Percentiles rank a stretch among this genome's conserved stretches.
phyloP scores from a whole-genome alignment of 2,329 filamentous ascomycete species.

The Hymenoscyphus infarciens region DNA sequence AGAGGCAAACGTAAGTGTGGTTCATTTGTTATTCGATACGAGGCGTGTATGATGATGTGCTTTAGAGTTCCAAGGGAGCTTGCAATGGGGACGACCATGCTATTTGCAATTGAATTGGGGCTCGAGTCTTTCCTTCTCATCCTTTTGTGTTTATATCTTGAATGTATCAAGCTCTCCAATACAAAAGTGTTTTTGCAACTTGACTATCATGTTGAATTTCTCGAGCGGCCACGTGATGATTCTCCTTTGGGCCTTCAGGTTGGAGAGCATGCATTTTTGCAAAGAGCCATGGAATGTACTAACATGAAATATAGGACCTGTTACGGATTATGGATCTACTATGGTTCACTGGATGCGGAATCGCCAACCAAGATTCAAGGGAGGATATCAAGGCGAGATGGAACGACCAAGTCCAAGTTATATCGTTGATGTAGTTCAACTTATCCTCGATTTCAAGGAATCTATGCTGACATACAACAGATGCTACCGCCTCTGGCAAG shows the following conservation, averaged over 20 bases:
- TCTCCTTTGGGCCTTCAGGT: neutral
- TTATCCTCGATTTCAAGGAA: neutral
- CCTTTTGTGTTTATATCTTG: neutral
- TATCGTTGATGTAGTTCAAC: slow-evolving; percentile 67
- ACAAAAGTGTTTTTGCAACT: slow-evolving; percentile 1
- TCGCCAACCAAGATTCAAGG: slow-evolving; percentile 72
- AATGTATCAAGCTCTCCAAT: slow-evolving; percentile 4
- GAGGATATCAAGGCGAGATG: slow-evolving; percentile 66
- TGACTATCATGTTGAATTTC: neutral
- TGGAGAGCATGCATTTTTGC: neutral
- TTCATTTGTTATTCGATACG: neutral
- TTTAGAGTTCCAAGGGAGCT: neutral
- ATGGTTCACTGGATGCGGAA: slow-evolving; percentile 89
- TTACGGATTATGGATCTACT: slow-evolving; percentile 90
- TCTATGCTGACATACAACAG: slow-evolving; percentile 42
- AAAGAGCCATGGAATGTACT: neutral
- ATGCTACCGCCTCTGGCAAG: slow-evolving; percentile 83
- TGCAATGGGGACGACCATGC: neutral
- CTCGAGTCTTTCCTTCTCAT: neutral
- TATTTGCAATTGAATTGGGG: neutral
- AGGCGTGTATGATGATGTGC: neutral
- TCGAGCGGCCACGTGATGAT: slow-evolving; percentile 5
- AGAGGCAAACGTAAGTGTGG: slow-evolving; percentile 35
- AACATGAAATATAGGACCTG: slow-evolving; percentile 58
- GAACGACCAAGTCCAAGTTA: slow-evolving; percentile 88